Base-by-base conservation (phyloP, 768 basidiomycete genomes). In the Melanogaster broomeanus region DNA sequence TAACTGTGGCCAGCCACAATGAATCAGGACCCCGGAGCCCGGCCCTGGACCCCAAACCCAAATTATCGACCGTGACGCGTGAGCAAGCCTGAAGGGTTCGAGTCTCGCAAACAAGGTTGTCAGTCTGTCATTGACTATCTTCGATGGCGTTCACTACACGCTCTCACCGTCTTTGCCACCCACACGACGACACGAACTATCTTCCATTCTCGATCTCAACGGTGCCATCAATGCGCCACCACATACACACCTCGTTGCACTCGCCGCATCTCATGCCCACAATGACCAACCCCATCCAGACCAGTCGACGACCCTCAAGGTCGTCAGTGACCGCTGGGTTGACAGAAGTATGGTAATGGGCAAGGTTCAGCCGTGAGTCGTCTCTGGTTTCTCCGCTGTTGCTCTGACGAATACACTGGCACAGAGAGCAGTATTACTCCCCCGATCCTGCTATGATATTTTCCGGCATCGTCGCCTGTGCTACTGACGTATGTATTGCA, bases 391-490 rank as follows among this genome's bases (percentile, higher is more conserved):
- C 18, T 35, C 13, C 21, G 18, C 22, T 49, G n/a, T 4, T 40
- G 35, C 8, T 43, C 38, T 47, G 13, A 50, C 58, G 31, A 35
- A 22, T 52, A 31, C 52, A 21, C 19, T 10, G 25, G 48, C 21
- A 31, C 35, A 84, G 82, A 21, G 64, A 83, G 6, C 67, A 78
- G 22, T 82, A 74, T 62, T 94, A 85, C 71, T 94, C 92, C 2
- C 75, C 90, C 3, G 84, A 93, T 64, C 88, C 89, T 0, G 66
- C 77, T 1, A 81, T 83, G 76, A 77, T 93, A 42, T 95, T 96
- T 71, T 94, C 92, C 7, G 90, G 90, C 2, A 75, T 94, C 18
- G 80, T 88, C 10, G 88, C 85, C 0, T 86, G 85, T 60, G 82
- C 84, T 3, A 76, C 82, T 13, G 85, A 87, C 53, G 86, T 90